These are phyloP conservation scores for Psidium guajava DNA, from an alignment of 345 rosid species.

Conservation along the genomic window DNA sequence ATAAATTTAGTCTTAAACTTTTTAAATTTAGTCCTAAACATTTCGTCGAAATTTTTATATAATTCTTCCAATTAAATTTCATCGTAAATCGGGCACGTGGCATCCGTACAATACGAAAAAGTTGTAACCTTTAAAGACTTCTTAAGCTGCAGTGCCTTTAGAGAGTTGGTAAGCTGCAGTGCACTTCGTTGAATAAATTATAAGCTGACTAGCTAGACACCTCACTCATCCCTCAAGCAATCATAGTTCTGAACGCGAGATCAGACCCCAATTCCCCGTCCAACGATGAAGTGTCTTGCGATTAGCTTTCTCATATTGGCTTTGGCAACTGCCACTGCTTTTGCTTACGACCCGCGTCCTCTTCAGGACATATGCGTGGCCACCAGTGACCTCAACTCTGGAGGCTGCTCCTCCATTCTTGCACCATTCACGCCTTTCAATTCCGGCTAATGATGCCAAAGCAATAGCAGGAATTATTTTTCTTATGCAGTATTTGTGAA, in stretches of 20 bases:
- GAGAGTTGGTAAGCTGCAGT: neutral
- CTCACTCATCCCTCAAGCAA: neutral
- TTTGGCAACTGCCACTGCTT: neutral
- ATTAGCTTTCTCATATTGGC: neutral
- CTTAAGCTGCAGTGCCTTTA: neutral
- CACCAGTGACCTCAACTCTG: neutral
- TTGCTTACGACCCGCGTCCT: neutral
- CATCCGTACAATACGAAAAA: neutral
- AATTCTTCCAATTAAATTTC: too few species aligned
- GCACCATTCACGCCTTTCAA: neutral
- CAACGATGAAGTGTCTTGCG: neutral
- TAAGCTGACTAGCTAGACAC: neutral
- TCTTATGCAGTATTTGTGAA: neutral
- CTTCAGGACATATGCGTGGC: neutral
- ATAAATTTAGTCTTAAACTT: neutral
- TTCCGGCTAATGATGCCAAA: accelerated
- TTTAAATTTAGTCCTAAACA: too few species aligned
- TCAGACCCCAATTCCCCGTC: neutral
- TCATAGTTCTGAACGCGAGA: neutral
- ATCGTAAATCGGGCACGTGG: too few species aligned
- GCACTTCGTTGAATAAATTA: neutral
- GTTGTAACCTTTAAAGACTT: neutral
- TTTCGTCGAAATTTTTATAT: too few species aligned
- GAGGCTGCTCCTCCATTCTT: neutral
- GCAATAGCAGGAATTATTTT: neutral